phyloP scores from a whole-genome alignment of 1,284 basidiomycete species.

The Cryptococcus hybrid region DNA sequence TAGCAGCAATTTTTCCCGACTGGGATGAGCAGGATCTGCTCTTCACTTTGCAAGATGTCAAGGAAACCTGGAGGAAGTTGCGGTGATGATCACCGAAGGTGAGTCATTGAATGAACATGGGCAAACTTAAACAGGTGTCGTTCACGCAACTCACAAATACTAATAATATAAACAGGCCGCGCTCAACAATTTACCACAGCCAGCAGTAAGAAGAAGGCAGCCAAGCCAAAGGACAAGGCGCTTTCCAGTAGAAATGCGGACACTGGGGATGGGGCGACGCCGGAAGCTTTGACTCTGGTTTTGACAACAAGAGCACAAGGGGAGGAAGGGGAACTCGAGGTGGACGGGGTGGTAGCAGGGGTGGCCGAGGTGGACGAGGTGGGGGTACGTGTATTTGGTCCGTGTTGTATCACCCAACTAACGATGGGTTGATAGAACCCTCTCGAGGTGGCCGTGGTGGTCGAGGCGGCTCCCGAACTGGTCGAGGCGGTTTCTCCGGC shows the following conservation, averaged over 20 bases:
- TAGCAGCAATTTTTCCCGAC: conserved; percentile 48
- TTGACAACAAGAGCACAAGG: conserved; percentile 27
- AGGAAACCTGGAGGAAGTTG: conserved; percentile 49
- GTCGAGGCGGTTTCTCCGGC: conserved; percentile 34
- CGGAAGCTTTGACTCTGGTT: conserved; percentile 16
- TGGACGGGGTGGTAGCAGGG: conserved; percentile 43
- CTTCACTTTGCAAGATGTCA: conserved; percentile 47
- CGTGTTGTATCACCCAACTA: not conserved
- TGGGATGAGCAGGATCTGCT: conserved; percentile 49
- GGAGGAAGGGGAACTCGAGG: conserved; percentile 37
- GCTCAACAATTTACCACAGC: conserved; percentile 51
- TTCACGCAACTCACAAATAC: not conserved
- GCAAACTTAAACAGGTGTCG: not conserved
- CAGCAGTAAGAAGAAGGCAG: conserved; percentile 43
- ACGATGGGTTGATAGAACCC: conserved; percentile 21
- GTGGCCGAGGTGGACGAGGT: conserved; percentile 40
- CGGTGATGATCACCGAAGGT: conserved; percentile 49
- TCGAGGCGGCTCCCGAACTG: conserved; percentile 42
- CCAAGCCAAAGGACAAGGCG: conserved; percentile 34
- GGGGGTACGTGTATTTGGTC: conserved; percentile 21
- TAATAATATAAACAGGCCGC: conserved; percentile 33
- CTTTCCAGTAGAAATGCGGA: conserved; percentile 45
- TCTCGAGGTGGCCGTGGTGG: conserved; percentile 37
- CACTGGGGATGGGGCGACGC: conserved; percentile 33
- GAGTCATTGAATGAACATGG: conserved; percentile 10